Evolutionary conservation across 2,329 filamentous ascomycete species (phyloP), one percentile per base, ranked within the genome.

Genomic region (Botrytis porri): DNA sequence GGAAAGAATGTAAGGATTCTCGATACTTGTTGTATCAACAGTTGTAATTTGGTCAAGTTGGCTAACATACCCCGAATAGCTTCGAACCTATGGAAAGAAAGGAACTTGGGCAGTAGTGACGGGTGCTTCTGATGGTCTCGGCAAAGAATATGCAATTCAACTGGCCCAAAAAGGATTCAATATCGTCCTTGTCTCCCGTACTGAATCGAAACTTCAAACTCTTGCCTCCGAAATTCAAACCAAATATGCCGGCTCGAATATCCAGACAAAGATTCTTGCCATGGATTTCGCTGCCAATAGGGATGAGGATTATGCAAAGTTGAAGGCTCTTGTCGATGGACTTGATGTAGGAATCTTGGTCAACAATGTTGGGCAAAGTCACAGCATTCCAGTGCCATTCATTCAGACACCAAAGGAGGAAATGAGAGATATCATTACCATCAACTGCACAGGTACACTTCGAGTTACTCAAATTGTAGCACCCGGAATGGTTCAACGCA

Each of bases 311-410:
- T 98, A 96, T 84, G 88, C 89, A 72, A 87, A 88, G 64, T 86
- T 99, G 66, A 88, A 89, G 77, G 84, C 88, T 76, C 83, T 93
- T 37, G 84, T 97, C 69, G 83, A 89, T 32, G 91, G 87, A 12
- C 88, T 97, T 57, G 95, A 98, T 77, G 85, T 99, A 39, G 91
- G 91, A 62, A 92, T 99, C 75, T 85, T 99, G 76, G 88, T 99
- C 86, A 99, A 99, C 88, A 99, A 99, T 80, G 96, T 99, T 71
- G 96, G 96, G 76, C 91, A 94, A 82, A 97, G 93, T 83, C 96
- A 99, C 86, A 92, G 87, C 82, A 97, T 98, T 72, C 96, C 96
- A 2, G 94, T 97, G 0, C 88, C 94, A 0, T 99, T 99, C 84
- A 85, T 92, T 67, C 88, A 93, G 79, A 98, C 95, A 0, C 83